Conservation (phyloP, 352 stramenopile genomes). For the Phytopythium chamaehyphon region DNA sequence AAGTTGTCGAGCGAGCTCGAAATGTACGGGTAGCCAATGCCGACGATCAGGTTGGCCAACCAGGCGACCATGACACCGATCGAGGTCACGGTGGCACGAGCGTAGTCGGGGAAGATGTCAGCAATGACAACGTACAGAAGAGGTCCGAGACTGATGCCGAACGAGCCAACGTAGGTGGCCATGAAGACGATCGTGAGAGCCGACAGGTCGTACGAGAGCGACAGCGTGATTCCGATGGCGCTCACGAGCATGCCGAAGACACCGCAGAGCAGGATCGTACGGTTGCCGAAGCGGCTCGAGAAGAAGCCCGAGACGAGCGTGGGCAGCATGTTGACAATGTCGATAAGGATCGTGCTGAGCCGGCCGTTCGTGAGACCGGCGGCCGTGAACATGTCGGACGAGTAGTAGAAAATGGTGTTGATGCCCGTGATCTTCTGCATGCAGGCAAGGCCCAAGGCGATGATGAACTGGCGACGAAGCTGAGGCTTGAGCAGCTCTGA, state of each 20-base stretch:
- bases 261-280: constrained; percentile 27
- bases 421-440: constrained; percentile 51
- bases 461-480: constrained; percentile 31
- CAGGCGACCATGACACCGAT: constrained; percentile 30
- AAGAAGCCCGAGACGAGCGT: constrained; percentile 28
- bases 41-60: constrained; percentile 35
- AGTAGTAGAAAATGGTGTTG: constrained; percentile 59
- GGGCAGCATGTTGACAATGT: constrained; percentile 33
- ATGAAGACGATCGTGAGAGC: constrained; percentile 36
- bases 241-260: constrained; percentile 32
- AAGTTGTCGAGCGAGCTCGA: constrained; percentile 23
- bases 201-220: constrained; percentile 21
- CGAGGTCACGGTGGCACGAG: constrained; percentile 30
- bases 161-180: constrained; percentile 24
- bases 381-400: constrained; percentile 32
- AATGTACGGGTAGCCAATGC: constrained; percentile 49
- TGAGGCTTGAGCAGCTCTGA: constrained; percentile 19
- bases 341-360: constrained; percentile 28
- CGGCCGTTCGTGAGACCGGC: constrained; percentile 29
- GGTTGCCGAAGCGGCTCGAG: constrained; percentile 25
- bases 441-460: constrained; percentile 25
- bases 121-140: constrained; percentile 42
- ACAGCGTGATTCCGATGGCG: constrained; percentile 28
- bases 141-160: constrained; percentile 26
- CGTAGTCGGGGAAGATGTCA: constrained; percentile 36